A percentile compares a stretch with the other conserved stretches of the same genome.
phyloP scores from a whole-genome alignment of 2,329 filamentous ascomycete genomes.

The Ceratocystis alfenasii region DNA sequence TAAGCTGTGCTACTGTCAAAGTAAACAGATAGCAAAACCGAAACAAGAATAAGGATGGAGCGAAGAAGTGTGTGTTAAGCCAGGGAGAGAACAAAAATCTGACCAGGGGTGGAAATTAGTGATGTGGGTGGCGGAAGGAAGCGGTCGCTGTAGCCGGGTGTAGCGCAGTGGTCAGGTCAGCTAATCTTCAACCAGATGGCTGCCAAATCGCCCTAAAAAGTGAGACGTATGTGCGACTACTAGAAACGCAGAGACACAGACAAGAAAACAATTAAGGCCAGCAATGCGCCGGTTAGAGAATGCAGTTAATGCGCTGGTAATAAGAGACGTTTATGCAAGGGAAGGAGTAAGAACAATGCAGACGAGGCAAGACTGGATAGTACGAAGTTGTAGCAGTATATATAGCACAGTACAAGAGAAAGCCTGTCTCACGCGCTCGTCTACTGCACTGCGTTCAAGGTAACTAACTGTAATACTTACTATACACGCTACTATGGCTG shows the following conservation, averaged over 20 bases:
- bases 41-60: not conserved
- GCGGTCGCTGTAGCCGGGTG: slow-evolving; percentile 8
- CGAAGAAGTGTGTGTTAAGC: not conserved
- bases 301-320: not conserved
- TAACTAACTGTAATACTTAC: not conserved
- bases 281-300: not conserved
- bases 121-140: slow-evolving; percentile 9
- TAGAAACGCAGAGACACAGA: not conserved
- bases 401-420: not conserved
- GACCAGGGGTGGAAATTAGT: slow-evolving; percentile 2
- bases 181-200: too few relatives aligned
- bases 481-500: not conserved
- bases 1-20: not conserved
- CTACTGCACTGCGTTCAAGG: too few relatives aligned
- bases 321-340: not conserved
- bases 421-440: not conserved
- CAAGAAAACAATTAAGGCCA: not conserved
- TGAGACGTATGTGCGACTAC: not conserved
- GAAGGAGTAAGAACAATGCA: not conserved
- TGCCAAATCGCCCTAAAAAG: not conserved
- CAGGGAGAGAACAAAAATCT: not conserved
- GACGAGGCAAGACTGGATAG: not conserved
- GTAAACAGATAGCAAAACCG: not conserved
- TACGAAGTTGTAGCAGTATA: not conserved
- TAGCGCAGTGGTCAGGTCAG: not conserved